phyloP scores from a whole-genome alignment of 176 grass and related monocot genomes.

The Cocos nucifera region DNA sequence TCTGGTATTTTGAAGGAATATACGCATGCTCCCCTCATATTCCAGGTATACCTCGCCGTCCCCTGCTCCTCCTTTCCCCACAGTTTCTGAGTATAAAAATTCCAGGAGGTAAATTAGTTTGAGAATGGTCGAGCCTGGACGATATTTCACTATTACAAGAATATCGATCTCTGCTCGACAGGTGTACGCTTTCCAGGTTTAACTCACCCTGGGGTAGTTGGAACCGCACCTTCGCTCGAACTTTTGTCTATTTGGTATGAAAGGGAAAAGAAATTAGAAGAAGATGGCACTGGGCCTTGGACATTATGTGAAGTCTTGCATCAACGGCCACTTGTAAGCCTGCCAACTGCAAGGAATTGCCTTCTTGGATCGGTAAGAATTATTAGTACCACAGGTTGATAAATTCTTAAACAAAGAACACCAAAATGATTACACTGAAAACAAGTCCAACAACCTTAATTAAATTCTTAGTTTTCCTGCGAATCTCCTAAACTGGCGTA shows the following conservation, averaged over 20 bases:
- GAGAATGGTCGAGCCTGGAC: no score
- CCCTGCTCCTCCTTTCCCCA: background rate
- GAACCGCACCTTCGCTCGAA: conserved; percentile 75
- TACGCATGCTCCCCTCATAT: conserved; percentile 87
- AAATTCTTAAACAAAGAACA: no score
- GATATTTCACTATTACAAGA: background rate
- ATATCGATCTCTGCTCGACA: conserved; percentile 1
- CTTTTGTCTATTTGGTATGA: conserved; percentile 84
- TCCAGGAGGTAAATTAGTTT: background rate
- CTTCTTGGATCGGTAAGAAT: conserved; percentile 67
- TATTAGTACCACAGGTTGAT: no score
- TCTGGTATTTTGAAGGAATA: conserved; percentile 99
- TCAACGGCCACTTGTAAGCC: conserved; percentile 64
- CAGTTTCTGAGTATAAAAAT: no score
- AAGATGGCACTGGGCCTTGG: conserved; percentile 31
- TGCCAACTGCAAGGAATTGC: conserved; percentile 55
- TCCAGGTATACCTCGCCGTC: conserved; percentile 35
- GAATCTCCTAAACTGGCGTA: no score
- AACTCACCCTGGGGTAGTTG: conserved; percentile 79
- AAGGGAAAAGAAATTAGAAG: conserved; percentile 66
- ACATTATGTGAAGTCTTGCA: conserved; percentile 82
- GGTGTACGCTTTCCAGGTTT: conserved; percentile 83
- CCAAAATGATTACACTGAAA: no score
- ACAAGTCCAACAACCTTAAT: no score
- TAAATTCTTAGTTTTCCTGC: no score